Evolutionary conservation across 2,329 filamentous ascomycete genomes (phyloP).

Genomic region (Massarina eburnea): DNA sequence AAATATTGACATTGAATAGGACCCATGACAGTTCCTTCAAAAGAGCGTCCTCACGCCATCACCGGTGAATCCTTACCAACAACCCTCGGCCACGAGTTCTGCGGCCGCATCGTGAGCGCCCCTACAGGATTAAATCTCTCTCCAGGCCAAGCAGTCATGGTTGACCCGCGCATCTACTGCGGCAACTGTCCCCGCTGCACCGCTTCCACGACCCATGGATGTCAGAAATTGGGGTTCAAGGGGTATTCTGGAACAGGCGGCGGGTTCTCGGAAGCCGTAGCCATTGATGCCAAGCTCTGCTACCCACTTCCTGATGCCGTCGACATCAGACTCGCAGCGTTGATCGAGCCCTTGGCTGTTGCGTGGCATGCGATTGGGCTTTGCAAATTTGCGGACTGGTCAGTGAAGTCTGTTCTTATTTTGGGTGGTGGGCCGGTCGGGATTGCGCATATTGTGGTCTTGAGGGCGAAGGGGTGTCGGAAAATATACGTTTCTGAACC

Average conservation of each 20-base stretch:
- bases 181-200: constrained; percentile 21
- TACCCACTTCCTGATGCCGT: constrained; percentile 25
- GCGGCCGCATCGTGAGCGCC: constrained; percentile 25
- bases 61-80: constrained; percentile 24
- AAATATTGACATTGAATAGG: constrained; percentile 12
- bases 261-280: constrained; percentile 27
- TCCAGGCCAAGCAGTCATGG: constrained; percentile 28
- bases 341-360: constrained; percentile 35
- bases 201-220: constrained; percentile 20
- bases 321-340: constrained; percentile 24
- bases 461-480: constrained; percentile 33
- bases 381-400: constrained; percentile 12
- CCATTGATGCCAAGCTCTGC: constrained; percentile 24
- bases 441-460: constrained; percentile 39
- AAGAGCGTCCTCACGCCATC: constrained; percentile 22
- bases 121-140: constrained; percentile 19
- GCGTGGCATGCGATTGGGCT: constrained; percentile 32
- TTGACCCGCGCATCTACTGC: constrained; percentile 35
- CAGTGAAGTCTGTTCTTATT: constrained; percentile 19
- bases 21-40: constrained; percentile 12
- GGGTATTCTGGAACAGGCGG: constrained; percentile 29
- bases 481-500: constrained; percentile 32
- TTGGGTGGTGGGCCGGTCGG: constrained; percentile 54
- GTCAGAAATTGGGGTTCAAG: constrained; percentile 24
- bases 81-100: constrained; percentile 38